A percentile compares a stretch with the other conserved stretches of the same genome.
Evolutionary conservation across 2,329 filamentous ascomycete species (phyloP).

Genomic region (Aspergillus floridensis): DNA sequence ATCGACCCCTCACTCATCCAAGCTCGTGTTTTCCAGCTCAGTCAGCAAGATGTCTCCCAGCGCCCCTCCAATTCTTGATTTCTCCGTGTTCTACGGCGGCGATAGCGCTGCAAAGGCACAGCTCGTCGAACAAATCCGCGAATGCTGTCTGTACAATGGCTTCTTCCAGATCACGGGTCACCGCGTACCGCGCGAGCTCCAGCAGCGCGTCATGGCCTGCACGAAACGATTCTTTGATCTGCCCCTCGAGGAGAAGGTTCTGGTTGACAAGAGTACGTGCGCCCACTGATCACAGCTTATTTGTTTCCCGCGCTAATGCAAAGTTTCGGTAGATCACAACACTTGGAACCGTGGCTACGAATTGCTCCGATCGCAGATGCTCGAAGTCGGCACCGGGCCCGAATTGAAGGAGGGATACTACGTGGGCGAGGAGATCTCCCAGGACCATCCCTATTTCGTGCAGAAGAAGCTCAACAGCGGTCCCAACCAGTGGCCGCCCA

Average conservation of each 20-base stretch:
- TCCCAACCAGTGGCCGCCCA: constrained; percentile 42
- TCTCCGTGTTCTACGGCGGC: constrained; percentile 32
- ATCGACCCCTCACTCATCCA: background rate
- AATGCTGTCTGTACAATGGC: constrained; percentile 33
- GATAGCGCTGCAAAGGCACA: constrained; percentile 29
- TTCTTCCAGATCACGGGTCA: constrained; percentile 50
- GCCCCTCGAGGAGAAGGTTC: constrained; percentile 42
- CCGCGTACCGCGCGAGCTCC: constrained; percentile 38
- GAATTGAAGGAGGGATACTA: constrained; percentile 47
- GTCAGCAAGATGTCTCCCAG: constrained; percentile 21
- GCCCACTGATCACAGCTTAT: background rate
- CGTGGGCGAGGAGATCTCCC: constrained; percentile 43
- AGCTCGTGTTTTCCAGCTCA: background rate
- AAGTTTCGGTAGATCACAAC: constrained; percentile 30
- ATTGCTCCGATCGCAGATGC: constrained; percentile 42
- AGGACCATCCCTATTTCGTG: constrained; percentile 38
- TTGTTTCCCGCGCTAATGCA: background rate
- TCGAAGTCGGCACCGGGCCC: constrained; percentile 42
- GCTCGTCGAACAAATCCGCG: constrained; percentile 27
- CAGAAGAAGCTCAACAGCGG: constrained; percentile 40
- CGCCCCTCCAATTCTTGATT: constrained; percentile 36
- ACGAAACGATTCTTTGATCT: constrained; percentile 44
- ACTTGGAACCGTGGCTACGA: constrained; percentile 47
- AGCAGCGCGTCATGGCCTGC: constrained; percentile 38
- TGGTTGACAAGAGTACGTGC: constrained; percentile 31